A percentile compares a stretch with the other conserved stretches of the same genome.
Evolutionary conservation across 1,284 basidiomycete genomes (phyloP).

Genomic region (Trichosporon sp.): DNA sequence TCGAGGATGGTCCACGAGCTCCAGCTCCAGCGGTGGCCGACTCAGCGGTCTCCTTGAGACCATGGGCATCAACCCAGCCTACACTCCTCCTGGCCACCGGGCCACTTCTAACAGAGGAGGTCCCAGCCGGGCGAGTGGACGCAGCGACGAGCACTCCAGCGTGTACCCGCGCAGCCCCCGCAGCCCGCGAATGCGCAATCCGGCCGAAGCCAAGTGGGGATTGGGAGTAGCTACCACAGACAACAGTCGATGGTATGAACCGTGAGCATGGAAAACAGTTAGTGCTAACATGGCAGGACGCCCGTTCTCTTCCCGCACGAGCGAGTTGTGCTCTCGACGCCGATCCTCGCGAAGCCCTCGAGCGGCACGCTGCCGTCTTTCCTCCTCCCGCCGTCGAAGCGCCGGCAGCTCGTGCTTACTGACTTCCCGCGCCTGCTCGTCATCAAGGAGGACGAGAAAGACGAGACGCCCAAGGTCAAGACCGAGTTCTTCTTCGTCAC

Average conservation of each 20-base stretch:
- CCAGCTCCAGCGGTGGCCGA: slow-evolving; percentile 30
- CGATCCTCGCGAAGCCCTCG: slow-evolving; percentile 43
- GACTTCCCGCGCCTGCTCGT: slow-evolving; percentile 53
- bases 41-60: slow-evolving; percentile 35
- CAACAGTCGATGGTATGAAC: slow-evolving; percentile 25
- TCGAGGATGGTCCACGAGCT: slow-evolving; percentile 29
- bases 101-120: slow-evolving; percentile 7
- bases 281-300: slow-evolving; percentile 4
- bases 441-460: slow-evolving; percentile 48
- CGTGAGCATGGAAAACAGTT: neutral
- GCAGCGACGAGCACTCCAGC: slow-evolving; percentile 5
- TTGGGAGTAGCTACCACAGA: slow-evolving; percentile 10
- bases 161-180: slow-evolving; percentile 6
- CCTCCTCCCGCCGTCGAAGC: slow-evolving; percentile 44
- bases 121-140: slow-evolving; percentile 13
- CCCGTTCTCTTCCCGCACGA: slow-evolving; percentile 44
- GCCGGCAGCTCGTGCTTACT: slow-evolving; percentile 51
- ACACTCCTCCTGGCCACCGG: slow-evolving; percentile 2
- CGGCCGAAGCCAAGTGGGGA: neutral
- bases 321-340: slow-evolving; percentile 41
- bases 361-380: slow-evolving; percentile 39
- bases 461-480: slow-evolving; percentile 10
- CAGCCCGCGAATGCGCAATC: neutral
- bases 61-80: slow-evolving; percentile 29
- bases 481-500: slow-evolving; percentile 17